phyloP scores from a whole-genome alignment of 805 yeast genomes.

The Lipomyces sp. region DNA sequence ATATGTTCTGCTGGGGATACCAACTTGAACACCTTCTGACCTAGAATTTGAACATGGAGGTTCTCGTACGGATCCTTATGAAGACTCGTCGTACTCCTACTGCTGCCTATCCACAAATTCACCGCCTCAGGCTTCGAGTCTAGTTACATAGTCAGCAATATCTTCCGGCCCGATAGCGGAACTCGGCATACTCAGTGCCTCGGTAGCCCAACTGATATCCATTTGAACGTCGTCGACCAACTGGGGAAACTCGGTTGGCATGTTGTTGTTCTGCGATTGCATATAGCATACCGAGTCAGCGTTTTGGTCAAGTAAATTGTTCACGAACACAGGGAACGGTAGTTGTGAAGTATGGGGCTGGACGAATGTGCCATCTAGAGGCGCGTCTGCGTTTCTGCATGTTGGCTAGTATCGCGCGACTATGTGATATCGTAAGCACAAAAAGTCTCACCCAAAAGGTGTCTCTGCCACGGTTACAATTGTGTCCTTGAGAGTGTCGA shows the following conservation, averaged over 20 bases:
- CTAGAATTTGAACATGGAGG: conserved; percentile 46
- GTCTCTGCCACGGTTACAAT: conserved; percentile 28
- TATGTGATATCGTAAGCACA: too few relatives aligned
- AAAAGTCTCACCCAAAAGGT: conserved; percentile 29
- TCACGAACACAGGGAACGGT: conserved; percentile 40
- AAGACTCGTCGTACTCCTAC: conserved; percentile 40
- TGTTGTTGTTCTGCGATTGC: conserved; percentile 49
- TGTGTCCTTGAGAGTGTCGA: conserved; percentile 11
- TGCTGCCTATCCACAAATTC: conserved; percentile 49
- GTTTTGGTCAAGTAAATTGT: conserved; percentile 27
- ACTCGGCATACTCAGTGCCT: conserved; percentile 27
- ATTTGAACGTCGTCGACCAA: conserved; percentile 35
- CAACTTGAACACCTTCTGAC: conserved; percentile 45
- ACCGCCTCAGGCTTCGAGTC: conserved; percentile 45
- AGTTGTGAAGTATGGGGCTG: conserved; percentile 42
- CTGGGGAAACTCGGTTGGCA: conserved; percentile 40
- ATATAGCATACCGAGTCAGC: conserved; percentile 41
- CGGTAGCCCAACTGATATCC: conserved; percentile 36
- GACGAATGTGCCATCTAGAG: conserved; percentile 43
- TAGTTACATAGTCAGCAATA: conserved; percentile 13
- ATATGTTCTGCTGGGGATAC: conserved; percentile 44
- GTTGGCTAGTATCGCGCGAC: conserved; percentile 11
- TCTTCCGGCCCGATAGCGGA: background rate
- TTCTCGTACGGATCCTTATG: conserved; percentile 45
- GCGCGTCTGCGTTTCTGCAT: conserved; percentile 49